Conservation (phyloP, 2,329 filamentous ascomycete species). For the Aspergillus sp. region DNA sequence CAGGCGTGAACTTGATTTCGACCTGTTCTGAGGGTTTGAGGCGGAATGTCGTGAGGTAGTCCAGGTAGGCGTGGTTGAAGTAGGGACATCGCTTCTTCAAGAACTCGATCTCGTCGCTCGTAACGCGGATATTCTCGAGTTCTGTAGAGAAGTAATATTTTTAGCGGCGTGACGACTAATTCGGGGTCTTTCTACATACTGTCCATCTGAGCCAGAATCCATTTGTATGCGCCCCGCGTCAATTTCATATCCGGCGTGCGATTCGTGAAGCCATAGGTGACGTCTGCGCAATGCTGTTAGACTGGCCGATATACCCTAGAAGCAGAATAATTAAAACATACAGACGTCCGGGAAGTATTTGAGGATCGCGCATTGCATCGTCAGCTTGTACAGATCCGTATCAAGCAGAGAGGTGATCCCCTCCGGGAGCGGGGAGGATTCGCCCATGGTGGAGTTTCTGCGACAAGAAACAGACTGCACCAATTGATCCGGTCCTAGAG, state of each 20-base stretch:
- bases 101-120: slow-evolving; percentile 76
- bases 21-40: slow-evolving; percentile 81
- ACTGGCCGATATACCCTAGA: background rate
- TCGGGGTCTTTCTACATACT: slow-evolving; percentile 52
- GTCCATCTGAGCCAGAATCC: slow-evolving; percentile 79
- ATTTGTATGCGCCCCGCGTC: slow-evolving; percentile 76
- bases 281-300: slow-evolving; percentile 46
- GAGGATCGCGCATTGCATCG: slow-evolving; percentile 96
- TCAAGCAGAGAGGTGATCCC: slow-evolving; percentile 81
- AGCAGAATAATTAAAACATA: slow-evolving; percentile 28
- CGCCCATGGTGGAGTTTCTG: slow-evolving; percentile 23
- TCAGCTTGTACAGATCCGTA: slow-evolving; percentile 90
- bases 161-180: background rate
- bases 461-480: background rate
- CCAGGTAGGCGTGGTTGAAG: slow-evolving; percentile 72
- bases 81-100: slow-evolving; percentile 78
- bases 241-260: slow-evolving; percentile 92
- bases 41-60: slow-evolving; percentile 77
- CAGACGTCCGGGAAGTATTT: slow-evolving; percentile 78
- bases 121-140: slow-evolving; percentile 77
- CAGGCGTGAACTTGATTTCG: slow-evolving; percentile 61
- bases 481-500: background rate
- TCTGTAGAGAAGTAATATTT: slow-evolving; percentile 49
- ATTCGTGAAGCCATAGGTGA: slow-evolving; percentile 94
- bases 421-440: slow-evolving; percentile 50